Conservation (phyloP, 202 grass and related monocot species). For the Elaeis oleifera region DNA sequence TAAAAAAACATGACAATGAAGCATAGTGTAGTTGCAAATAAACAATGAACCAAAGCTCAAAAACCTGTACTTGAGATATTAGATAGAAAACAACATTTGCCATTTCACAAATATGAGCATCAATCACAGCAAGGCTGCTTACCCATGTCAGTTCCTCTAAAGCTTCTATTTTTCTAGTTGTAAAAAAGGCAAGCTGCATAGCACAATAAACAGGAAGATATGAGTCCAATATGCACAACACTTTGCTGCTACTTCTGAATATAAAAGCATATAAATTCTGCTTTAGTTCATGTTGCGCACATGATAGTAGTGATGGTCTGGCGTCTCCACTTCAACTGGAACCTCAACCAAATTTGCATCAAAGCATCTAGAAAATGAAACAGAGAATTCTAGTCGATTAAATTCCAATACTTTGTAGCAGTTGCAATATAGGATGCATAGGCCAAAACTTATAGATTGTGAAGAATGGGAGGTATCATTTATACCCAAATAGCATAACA, state of each 20-base stretch:
- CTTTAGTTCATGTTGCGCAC: conserved; percentile 37
- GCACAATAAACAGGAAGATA: conserved; percentile 6
- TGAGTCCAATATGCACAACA: conserved; percentile 5
- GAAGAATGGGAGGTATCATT: no score
- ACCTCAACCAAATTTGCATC: conserved; percentile 72
- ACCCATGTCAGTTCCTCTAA: conserved; percentile 90
- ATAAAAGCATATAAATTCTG: neutral
- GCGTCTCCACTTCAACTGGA: conserved; percentile 63
- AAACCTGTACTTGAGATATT: neutral
- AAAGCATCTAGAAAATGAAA: conserved; percentile 50
- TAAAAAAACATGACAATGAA: no score
- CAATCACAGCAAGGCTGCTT: conserved; percentile 17
- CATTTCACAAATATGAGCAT: neutral
- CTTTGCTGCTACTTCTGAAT: neutral
- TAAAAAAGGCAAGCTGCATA: conserved; percentile 67
- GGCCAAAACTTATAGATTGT: no score
- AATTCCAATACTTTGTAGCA: neutral
- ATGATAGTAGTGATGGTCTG: conserved; percentile 73
- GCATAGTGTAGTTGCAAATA: no score
- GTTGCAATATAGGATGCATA: no score
- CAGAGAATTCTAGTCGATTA: conserved; percentile 8
- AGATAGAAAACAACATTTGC: neutral
- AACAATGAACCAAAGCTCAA: neutral
- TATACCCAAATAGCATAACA: no score
- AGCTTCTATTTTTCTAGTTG: conserved; percentile 58